A percentile compares a stretch with the other conserved stretches of the same genome.
Conservation (phyloP, 2,329 filamentous ascomycete species). For the Colletotrichum sp. region DNA sequence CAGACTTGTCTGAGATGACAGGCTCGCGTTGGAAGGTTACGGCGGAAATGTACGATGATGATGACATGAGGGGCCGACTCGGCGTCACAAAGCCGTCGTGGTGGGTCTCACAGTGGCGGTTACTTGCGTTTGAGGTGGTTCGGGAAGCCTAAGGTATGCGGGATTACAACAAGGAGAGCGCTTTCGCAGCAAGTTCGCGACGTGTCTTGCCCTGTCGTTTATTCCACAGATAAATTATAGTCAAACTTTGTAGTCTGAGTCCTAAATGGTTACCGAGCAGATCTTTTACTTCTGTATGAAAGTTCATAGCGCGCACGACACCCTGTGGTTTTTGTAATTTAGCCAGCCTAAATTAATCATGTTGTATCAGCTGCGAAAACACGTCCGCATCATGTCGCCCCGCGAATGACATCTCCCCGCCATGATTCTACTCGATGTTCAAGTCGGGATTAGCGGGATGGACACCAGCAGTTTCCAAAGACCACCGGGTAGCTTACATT, state of each 20-base stretch:
- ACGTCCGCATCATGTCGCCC: background rate
- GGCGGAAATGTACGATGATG: background rate
- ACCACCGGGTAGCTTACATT: background rate
- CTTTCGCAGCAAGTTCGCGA: background rate
- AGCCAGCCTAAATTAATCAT: background rate
- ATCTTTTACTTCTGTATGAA: too few species aligned
- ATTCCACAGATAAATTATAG: too few species aligned
- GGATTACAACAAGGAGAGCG: background rate
- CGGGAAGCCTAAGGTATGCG: background rate
- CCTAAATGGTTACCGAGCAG: too few species aligned
- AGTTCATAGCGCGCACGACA: too few species aligned
- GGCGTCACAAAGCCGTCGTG: background rate
- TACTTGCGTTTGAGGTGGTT: background rate
- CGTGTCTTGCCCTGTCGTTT: background rate
- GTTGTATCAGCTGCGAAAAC: background rate
- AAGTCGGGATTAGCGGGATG: background rate
- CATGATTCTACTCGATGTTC: background rate
- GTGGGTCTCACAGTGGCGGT: background rate
- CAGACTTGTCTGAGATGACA: background rate
- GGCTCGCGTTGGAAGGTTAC: background rate
- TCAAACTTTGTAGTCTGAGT: too few species aligned
- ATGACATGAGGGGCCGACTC: background rate
- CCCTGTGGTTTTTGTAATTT: too few species aligned
- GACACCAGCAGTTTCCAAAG: background rate
- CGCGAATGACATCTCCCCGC: background rate